Percentiles rank a stretch among this genome's conserved stretches.
These are phyloP conservation scores for Sequoiadendron giganteum DNA, from an alignment of 75 land plant species.

Conservation along the genomic window DNA sequence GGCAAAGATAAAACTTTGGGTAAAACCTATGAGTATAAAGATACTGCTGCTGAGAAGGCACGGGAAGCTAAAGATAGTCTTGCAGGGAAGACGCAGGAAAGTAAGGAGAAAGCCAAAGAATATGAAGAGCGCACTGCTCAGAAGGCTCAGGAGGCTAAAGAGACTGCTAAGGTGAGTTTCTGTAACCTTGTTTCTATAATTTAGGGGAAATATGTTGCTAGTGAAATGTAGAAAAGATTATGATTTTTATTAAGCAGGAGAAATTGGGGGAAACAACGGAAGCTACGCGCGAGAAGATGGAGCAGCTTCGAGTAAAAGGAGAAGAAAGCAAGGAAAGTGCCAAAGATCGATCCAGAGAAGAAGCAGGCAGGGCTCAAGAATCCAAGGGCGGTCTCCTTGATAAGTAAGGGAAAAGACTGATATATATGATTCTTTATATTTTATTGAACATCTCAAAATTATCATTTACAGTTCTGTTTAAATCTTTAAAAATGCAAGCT, in stretches of 20 bases:
- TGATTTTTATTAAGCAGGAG: slow-evolving; percentile 21
- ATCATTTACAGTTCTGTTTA: no score
- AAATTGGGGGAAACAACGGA: slow-evolving; percentile 24
- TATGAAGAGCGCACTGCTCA: slow-evolving; percentile 21
- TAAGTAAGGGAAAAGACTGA: neutral
- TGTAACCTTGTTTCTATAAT: neutral
- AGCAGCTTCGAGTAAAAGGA: slow-evolving; percentile 25
- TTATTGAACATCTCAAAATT: neutral
- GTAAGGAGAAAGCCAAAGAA: slow-evolving; percentile 26
- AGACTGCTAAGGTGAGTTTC: slow-evolving; percentile 18
- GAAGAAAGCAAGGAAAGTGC: slow-evolving; percentile 13
- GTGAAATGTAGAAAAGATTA: neutral
- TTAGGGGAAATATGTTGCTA: neutral
- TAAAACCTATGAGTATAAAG: slow-evolving; percentile 18
- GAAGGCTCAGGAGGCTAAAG: slow-evolving; percentile 25
- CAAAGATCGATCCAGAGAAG: neutral
- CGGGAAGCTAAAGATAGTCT: slow-evolving; percentile 23
- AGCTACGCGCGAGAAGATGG: slow-evolving; percentile 36
- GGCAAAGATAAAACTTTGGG: slow-evolving; percentile 9
- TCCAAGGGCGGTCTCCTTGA: neutral
- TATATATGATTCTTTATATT: neutral
- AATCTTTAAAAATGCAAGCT: neutral
- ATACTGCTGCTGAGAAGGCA: slow-evolving; percentile 21
- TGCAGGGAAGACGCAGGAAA: slow-evolving; percentile 23
- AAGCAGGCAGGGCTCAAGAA: slow-evolving; percentile 5